These are phyloP conservation scores for Monilinia polystroma DNA, from an alignment of 2,329 filamentous ascomycete genomes.

Conservation along the genomic window DNA sequence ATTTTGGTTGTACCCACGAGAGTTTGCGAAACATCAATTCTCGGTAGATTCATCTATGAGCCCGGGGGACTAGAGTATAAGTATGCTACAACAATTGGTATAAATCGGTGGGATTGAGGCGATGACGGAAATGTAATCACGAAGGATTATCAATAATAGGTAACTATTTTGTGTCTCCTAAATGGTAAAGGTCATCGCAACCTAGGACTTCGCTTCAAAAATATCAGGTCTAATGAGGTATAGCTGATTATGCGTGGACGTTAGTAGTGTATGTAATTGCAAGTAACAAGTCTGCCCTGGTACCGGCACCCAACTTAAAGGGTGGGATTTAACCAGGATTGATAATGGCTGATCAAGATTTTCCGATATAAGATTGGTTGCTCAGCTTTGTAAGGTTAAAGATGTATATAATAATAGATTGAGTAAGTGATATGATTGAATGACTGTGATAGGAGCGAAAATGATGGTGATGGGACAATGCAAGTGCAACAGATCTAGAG, in stretches of 20 bases:
- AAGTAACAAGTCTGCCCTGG: neutral
- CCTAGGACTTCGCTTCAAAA: neutral
- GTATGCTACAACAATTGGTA: neutral
- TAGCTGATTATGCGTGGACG: constrained; percentile 8
- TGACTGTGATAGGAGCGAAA: no score
- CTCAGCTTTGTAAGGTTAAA: neutral
- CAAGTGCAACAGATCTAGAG: no score
- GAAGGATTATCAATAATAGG: neutral
- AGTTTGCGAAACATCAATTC: constrained; percentile 11
- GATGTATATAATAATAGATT: no score
- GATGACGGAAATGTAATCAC: constrained; percentile 1
- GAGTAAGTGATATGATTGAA: neutral
- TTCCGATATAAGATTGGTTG: neutral
- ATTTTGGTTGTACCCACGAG: constrained; percentile 11
- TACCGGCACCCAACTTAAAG: neutral
- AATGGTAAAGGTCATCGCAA: neutral
- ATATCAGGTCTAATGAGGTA: neutral
- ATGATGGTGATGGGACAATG: neutral
- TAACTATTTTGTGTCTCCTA: neutral
- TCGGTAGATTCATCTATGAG: constrained; percentile 6
- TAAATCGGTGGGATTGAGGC: neutral
- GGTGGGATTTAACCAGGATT: neutral
- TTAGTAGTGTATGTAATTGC: neutral
- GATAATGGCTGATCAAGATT: constrained; percentile 9
- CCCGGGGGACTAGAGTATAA: neutral